Evolutionary conservation across 2,329 filamentous ascomycete species (phyloP).

Genomic region (Davidsoniella neocaledoniae): DNA sequence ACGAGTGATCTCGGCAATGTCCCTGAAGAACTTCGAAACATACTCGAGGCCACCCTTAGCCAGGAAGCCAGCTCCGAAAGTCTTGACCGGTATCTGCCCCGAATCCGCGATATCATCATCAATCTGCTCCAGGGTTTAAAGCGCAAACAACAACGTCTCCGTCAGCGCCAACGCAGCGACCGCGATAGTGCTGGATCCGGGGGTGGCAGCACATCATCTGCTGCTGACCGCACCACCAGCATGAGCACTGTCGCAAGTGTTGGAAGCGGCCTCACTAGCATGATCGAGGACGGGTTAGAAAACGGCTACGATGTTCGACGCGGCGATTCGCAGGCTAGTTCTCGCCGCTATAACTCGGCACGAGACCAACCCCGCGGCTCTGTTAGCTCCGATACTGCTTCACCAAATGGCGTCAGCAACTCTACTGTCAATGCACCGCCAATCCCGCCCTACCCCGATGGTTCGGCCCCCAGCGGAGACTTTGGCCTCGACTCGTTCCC

Average conservation of each 20-base stretch:
- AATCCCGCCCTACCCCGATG: conserved; percentile 52
- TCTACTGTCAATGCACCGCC: conserved; percentile 57
- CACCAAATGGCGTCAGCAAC: conserved; percentile 52
- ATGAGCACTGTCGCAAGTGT: conserved; percentile 40
- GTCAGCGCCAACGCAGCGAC: conserved; percentile 44
- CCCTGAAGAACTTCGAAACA: conserved; percentile 73
- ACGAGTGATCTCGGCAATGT: conserved; percentile 89
- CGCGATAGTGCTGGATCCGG: conserved; percentile 26
- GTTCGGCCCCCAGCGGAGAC: conserved; percentile 32
- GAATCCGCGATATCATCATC: conserved; percentile 96
- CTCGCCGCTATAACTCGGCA: conserved; percentile 29
- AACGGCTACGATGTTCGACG: conserved; percentile 26
- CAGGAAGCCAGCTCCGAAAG: conserved; percentile 91
- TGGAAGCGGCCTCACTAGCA: conserved; percentile 38
- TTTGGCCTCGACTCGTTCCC: conserved; percentile 50
- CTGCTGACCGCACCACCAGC: conserved; percentile 37
- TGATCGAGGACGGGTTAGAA: conserved; percentile 43
- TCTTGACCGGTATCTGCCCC: conserved; percentile 80
- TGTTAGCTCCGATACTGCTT: conserved; percentile 26
- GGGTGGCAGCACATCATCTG: conserved; percentile 17
- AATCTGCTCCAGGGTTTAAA: conserved; percentile 91
- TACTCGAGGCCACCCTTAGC: conserved; percentile 88
- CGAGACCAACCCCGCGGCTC: conserved; percentile 33
- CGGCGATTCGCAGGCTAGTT: conserved; percentile 24
- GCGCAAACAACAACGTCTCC: conserved; percentile 83